phyloP scores from a whole-genome alignment of 2,329 filamentous ascomycete genomes.

The Aspergillus fructus region DNA sequence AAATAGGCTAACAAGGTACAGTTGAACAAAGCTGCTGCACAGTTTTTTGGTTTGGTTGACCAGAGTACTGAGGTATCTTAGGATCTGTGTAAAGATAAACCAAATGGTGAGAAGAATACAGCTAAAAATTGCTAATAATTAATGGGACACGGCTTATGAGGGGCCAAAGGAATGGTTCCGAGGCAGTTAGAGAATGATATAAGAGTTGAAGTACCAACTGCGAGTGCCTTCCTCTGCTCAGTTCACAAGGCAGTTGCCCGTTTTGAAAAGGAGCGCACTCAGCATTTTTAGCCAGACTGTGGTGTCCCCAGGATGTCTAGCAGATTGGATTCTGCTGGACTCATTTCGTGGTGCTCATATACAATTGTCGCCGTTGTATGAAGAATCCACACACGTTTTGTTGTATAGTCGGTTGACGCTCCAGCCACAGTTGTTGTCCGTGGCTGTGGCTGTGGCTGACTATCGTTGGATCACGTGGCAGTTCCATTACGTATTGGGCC shows the following conservation, averaged over 20 bases:
- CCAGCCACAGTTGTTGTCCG: background rate
- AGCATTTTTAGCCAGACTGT: background rate
- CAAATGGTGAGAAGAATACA: background rate
- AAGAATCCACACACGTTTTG: background rate
- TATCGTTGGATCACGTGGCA: background rate
- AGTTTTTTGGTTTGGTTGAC: background rate
- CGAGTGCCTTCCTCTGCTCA: slow-evolving; percentile 5
- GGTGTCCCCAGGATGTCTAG: background rate
- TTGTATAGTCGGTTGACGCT: background rate
- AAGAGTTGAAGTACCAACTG: background rate
- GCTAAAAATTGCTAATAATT: background rate
- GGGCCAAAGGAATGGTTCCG: background rate
- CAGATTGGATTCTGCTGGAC: no score
- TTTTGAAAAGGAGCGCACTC: background rate
- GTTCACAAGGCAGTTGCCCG: slow-evolving; percentile 5
- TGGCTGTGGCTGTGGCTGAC: background rate
- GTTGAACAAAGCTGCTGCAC: background rate
- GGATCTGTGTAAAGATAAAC: background rate
- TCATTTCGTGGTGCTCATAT: background rate
- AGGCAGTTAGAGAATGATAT: background rate
- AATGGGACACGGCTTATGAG: background rate
- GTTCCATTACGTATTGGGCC: background rate
- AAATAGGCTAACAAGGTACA: background rate
- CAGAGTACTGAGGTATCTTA: background rate
- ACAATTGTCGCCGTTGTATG: background rate